Percentiles rank a stretch among this genome's conserved stretches.
phyloP scores from a whole-genome alignment of 1,284 basidiomycete species.

The Takashimella tepidaria region DNA sequence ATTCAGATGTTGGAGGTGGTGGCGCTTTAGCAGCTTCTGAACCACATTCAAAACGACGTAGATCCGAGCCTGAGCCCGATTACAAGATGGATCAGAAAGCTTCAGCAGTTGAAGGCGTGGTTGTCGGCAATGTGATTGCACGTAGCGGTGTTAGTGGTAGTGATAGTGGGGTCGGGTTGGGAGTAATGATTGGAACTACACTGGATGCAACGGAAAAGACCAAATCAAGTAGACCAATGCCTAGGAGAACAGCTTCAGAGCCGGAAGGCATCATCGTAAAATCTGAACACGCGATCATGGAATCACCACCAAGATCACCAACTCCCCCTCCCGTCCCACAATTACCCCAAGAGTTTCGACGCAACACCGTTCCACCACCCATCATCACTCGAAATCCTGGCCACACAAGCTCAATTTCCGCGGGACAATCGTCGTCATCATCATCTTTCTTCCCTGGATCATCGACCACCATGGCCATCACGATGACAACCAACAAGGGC shows the following conservation, averaged over 20 bases:
- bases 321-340: conserved; percentile 28
- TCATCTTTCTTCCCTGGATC: background rate
- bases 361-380: background rate
- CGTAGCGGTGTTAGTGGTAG: no score
- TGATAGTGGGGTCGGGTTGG: conserved; percentile 17
- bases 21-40: background rate
- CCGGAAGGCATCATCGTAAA: conserved; percentile 9
- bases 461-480: no score
- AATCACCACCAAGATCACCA: conserved; percentile 19
- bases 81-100: conserved; percentile 2
- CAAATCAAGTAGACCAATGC: background rate
- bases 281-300: background rate
- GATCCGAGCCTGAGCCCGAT: conserved; percentile 32
- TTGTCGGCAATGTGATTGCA: no score
- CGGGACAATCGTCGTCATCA: background rate
- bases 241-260: conserved; percentile 26
- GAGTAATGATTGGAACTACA: conserved; percentile 12
- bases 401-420: background rate
- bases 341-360: conserved; percentile 16
- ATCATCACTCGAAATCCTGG: background rate
- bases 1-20: background rate
- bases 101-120: no score
- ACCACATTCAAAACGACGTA: conserved; percentile 25
- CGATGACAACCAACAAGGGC: no score
- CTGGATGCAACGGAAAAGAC: conserved; percentile 1